Evolutionary conservation across 163 green algal species (phyloP), one percentile per base, ranked within the genome.

Genomic region (Coccomyxa subellipsoidea): DNA sequence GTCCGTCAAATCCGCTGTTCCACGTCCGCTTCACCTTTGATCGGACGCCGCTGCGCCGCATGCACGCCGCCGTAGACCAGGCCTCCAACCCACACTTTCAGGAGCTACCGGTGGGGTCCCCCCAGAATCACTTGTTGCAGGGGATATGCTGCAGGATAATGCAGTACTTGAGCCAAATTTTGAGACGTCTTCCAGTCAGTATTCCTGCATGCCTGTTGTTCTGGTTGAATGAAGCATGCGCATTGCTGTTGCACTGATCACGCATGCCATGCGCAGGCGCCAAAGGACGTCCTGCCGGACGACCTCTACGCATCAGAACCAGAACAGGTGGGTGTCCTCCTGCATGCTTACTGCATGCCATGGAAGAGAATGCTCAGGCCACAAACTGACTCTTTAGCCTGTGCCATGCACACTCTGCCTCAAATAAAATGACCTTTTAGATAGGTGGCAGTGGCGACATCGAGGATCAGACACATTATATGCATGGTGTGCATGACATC

Each of bases 1-100:
- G 66, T 7, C 29, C 66, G 7, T 18, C 10, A n/a, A 34, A 9
- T 36, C 29, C 66, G 36, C 83, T 88, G 82, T 66, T 89, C 4
- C 88, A 91, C 36, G 85, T 85, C 21, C 88, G 88, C 27, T 90
- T 91, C 80, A 83, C 53, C 76, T 91, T 91, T 69, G 85, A 91
- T 59, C 80, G 88, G 0, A 80, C 36, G 5, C 83, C 80, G 0
- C 38, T 88, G n/a, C 54, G 25, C 7, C 77, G 82, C 78, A 90
- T 91, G 88, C 88, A 90, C 9, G 35, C 72, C 4, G 73, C 40
- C 38, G 32, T 80, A 37, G n/a, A 40, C 7, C 9, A 76, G 9
- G 47, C 7, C 53, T 54, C 8, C 40, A 71, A 81, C n/a, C 40
- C 35, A 34, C 36, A 32, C 54, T 27, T 37, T 25, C 32, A 39